Conservation (phyloP, 768 basidiomycete genomes). For the Paxillus rubicundulus region DNA sequence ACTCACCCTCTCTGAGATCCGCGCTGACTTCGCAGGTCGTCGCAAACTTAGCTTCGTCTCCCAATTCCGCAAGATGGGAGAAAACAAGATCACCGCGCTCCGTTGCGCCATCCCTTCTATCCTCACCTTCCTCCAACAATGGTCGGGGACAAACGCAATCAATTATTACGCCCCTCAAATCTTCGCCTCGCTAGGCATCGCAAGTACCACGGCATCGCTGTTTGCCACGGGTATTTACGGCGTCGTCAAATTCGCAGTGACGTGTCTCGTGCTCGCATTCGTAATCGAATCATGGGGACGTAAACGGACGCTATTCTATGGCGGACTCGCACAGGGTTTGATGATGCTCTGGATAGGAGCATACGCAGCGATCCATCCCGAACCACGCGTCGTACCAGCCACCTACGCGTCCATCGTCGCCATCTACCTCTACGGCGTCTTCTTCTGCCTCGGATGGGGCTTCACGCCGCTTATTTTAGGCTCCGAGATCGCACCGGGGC, state of each 20-base stretch:
- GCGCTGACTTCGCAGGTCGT: constrained; percentile 34
- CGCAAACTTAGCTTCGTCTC: constrained; percentile 20
- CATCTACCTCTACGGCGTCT: constrained; percentile 37
- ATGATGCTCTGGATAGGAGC: constrained; percentile 39
- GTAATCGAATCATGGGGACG: constrained; percentile 40
- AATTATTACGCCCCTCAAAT: constrained; percentile 41
- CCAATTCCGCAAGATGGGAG: constrained; percentile 36
- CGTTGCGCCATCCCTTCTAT: constrained; percentile 34
- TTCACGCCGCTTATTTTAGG: constrained; percentile 35
- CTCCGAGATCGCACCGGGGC: constrained; percentile 37
- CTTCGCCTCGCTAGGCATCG: constrained; percentile 36
- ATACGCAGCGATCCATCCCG: constrained; percentile 31
- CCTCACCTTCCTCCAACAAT: constrained; percentile 38
- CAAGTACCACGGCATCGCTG: constrained; percentile 29
- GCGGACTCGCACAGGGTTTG: constrained; percentile 34
- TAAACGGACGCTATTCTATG: constrained; percentile 36
- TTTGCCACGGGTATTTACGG: constrained; percentile 43
- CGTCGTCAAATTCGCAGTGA: constrained; percentile 36
- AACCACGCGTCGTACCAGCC: constrained; percentile 20
- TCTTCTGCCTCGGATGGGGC: constrained; percentile 36
- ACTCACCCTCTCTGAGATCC: constrained; percentile 34
- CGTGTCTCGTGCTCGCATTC: constrained; percentile 33
- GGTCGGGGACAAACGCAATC: constrained; percentile 42
- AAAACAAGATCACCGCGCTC: constrained; percentile 25
- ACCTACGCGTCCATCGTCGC: constrained; percentile 36